These are phyloP conservation scores for Butyriboletus loyo DNA, from an alignment of 768 basidiomycete species.

Conservation along the genomic window DNA sequence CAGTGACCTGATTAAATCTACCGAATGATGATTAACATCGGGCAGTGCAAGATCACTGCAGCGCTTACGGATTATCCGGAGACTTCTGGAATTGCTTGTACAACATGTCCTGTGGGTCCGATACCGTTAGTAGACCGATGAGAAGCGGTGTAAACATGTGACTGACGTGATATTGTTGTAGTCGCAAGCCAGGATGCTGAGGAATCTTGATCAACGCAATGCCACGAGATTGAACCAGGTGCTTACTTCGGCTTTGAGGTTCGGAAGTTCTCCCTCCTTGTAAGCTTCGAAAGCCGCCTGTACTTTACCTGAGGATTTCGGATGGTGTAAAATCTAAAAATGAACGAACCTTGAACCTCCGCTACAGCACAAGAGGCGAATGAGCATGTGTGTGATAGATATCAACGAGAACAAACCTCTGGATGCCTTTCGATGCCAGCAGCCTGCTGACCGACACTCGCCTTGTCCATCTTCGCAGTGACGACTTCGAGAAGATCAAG, in stretches of 20 bases:
- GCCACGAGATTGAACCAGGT: neutral
- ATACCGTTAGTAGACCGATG: slow-evolving; percentile 1
- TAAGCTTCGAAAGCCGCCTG: slow-evolving; percentile 91
- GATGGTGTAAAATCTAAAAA: neutral
- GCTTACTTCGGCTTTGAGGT: slow-evolving; percentile 66
- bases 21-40: neutral
- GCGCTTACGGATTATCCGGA: slow-evolving; percentile 85
- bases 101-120: slow-evolving; percentile 61
- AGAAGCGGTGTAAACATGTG: neutral
- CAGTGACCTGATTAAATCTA: slow-evolving; percentile 81
- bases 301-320: slow-evolving; percentile 2
- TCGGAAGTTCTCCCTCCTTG: slow-evolving; percentile 81
- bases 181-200: slow-evolving; percentile 83
- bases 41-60: slow-evolving; percentile 3
- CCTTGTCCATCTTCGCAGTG: slow-evolving; percentile 91
- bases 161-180: slow-evolving; percentile 83
- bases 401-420: slow-evolving; percentile 56
- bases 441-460: slow-evolving; percentile 83
- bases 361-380: slow-evolving; percentile 40
- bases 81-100: slow-evolving; percentile 97
- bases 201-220: slow-evolving; percentile 10
- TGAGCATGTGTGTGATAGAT: slow-evolving; percentile 8
- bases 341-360: slow-evolving; percentile 76
- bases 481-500: slow-evolving; percentile 86
- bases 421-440: slow-evolving; percentile 88